Percentiles rank a stretch among this genome's conserved stretches.
Evolutionary conservation across 176 grass and related monocot species (phyloP).

Genomic region (Triticum urartu): DNA sequence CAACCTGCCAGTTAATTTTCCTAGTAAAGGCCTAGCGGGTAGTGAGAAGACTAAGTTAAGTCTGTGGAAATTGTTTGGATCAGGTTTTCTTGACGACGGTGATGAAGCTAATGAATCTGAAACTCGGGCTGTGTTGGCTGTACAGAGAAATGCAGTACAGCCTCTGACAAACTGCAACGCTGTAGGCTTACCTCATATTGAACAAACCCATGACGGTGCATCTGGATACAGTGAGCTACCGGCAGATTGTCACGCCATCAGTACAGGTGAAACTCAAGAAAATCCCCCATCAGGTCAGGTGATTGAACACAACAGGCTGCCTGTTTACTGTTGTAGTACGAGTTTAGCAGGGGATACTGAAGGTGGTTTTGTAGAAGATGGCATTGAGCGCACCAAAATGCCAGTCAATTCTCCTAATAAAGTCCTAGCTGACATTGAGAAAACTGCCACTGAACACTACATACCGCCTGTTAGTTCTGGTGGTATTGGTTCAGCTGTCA

Average conservation of each 20-base stretch:
- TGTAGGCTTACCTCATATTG: background rate
- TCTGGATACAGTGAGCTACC: background rate
- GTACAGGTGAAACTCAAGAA: background rate
- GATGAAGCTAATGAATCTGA: background rate
- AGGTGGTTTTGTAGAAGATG: background rate
- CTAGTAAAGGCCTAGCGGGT: background rate
- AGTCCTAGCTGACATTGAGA: background rate
- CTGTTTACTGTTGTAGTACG: background rate
- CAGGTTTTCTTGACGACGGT: background rate
- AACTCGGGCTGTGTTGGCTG: background rate
- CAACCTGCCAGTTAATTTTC: background rate
- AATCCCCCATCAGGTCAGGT: background rate
- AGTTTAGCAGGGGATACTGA: constrained; percentile 2
- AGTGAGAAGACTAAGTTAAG: background rate
- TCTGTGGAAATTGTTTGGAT: background rate
- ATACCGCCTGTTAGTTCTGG: background rate
- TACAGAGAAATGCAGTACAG: background rate
- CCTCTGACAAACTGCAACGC: background rate
- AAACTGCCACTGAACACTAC: background rate
- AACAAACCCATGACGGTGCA: background rate
- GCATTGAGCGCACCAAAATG: background rate
- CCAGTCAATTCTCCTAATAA: background rate
- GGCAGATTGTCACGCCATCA: background rate
- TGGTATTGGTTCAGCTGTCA: constrained; percentile 6
- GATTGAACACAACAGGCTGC: background rate